Evolutionary conservation across 257 asterid genomes (phyloP).

Genomic region (Thymus mandschuricus): DNA sequence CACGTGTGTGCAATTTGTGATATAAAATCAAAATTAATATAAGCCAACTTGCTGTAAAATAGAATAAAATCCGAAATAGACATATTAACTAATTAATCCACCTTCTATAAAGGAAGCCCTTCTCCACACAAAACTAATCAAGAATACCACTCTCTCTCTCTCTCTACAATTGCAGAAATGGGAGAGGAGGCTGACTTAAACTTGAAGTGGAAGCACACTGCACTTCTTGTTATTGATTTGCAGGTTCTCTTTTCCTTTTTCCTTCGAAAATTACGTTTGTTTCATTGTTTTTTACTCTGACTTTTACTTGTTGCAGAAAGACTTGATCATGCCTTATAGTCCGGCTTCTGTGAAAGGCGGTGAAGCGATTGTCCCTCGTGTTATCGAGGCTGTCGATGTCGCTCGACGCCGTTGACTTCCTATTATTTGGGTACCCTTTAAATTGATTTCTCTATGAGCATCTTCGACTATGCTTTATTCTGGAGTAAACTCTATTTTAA

Average conservation of each 20-base stretch:
- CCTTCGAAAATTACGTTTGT: not conserved
- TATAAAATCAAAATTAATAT: too few species aligned
- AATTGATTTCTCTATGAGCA: too few species aligned
- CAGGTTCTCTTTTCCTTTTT: constrained; percentile 5
- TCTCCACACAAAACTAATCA: not conserved
- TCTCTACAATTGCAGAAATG: not conserved
- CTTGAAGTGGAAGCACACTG: not conserved
- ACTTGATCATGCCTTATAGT: constrained; percentile 51
- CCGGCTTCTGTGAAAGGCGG: constrained; percentile 62
- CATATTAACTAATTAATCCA: too few species aligned
- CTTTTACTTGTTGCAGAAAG: too few species aligned
- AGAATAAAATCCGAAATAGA: too few species aligned
- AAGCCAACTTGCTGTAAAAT: too few species aligned
- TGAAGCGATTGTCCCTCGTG: constrained; percentile 65
- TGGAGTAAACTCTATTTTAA: too few species aligned
- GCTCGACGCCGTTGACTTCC: constrained; percentile 63
- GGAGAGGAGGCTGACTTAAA: not conserved
- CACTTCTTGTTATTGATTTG: constrained; percentile 5
- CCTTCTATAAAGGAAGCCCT: not conserved
- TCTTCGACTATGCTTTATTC: too few species aligned
- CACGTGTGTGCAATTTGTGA: too few species aligned
- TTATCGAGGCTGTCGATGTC: constrained; percentile 59
- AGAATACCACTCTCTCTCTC: not conserved
- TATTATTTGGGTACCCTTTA: constrained; percentile 42
- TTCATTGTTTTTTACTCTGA: not conserved